These are phyloP conservation scores for Phylloporus sp. DNA, from an alignment of 768 basidiomycete genomes.

Conservation along the genomic window DNA sequence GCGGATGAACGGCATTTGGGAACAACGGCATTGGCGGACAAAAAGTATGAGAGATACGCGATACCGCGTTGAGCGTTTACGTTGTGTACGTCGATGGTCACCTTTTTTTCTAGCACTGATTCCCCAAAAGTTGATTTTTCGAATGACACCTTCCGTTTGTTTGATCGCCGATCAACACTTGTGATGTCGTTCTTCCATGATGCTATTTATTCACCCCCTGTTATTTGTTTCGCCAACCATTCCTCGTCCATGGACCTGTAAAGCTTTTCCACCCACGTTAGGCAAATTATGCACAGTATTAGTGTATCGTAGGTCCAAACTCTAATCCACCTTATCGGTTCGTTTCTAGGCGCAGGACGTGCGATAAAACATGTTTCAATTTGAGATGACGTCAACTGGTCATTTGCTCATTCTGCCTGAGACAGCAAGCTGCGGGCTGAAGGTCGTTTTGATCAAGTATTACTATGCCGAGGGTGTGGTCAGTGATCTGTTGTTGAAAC, in stretches of 20 bases:
- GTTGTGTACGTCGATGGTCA: neutral
- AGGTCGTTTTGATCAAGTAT: too few species aligned
- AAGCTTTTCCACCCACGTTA: neutral
- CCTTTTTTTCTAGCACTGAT: neutral
- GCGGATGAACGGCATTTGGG: conserved; percentile 50
- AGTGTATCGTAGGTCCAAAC: conserved; percentile 1
- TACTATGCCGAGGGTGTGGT: too few species aligned
- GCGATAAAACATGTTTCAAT: neutral
- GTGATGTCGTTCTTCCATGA: neutral
- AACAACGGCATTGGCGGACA: conserved; percentile 41
- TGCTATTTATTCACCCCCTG: conserved; percentile 16
- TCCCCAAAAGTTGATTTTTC: conserved; percentile 1
- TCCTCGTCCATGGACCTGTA: neutral
- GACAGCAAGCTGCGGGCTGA: too few species aligned
- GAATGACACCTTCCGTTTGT: conserved; percentile 1
- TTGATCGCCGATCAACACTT: conserved; percentile 1
- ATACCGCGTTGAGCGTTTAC: conserved; percentile 20
- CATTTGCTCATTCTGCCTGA: too few species aligned
- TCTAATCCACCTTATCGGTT: neutral
- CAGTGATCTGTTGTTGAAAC: too few species aligned
- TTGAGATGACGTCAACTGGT: neutral
- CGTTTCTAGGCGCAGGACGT: neutral
- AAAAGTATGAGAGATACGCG: conserved; percentile 28
- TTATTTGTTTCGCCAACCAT: neutral
- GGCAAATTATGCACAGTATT: neutral